Evolutionary conservation across 495 filamentous ascomycete species (phyloP), one percentile per base, ranked within the genome.

Genomic region (Diplogelasinospora grovesii): DNA sequence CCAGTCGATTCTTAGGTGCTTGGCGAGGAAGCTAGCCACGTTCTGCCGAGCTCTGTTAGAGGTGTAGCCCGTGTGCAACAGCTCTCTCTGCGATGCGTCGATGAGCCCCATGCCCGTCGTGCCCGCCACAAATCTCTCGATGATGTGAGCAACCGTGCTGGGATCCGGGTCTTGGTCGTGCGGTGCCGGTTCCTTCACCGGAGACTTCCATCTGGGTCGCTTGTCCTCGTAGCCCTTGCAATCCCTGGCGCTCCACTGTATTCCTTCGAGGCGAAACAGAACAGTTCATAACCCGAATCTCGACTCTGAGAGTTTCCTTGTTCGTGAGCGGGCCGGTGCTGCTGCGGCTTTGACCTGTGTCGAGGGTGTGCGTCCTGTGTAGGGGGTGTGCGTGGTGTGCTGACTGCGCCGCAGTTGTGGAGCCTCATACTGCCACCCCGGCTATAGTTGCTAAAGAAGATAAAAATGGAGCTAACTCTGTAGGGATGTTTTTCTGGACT

Each of bases 1-100:
- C 83, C 83, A 88, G 64, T 86, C 83, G 19, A 88, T 71, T 11
- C 68, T 61, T 8, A 86, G 63, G 46, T 84, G 79, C 47, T 83
- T 84, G 9, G 80, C 54, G n/a, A 86, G 64, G 54, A 82, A 87
- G 22, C 68, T 75, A 0, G 79, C 83, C 10, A 82, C 77, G 44
- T 87, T 86, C 59, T 86, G 82, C 14, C 83, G 66, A 0, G 79
- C 73, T 0, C 83, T 71, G 53, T 86, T 86, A 5, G 73, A 78
- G 1, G 82, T 83, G 52, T 85, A 86, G 6, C 82, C 83, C 0
- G 83, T 86, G 25, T 78, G 69, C 39, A 77, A 69, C 11, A 86
- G 54, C 49, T 88, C 82, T 8, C 83, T 69, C 62, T 78, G 74
- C 8, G 74, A 73, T 4, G 83, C 83, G 45, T 88, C 83, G 35